Percentiles rank a stretch among this genome's conserved stretches.
Evolutionary conservation across 148 eudicot genomes (phyloP).

Genomic region (Silene uniflora): DNA sequence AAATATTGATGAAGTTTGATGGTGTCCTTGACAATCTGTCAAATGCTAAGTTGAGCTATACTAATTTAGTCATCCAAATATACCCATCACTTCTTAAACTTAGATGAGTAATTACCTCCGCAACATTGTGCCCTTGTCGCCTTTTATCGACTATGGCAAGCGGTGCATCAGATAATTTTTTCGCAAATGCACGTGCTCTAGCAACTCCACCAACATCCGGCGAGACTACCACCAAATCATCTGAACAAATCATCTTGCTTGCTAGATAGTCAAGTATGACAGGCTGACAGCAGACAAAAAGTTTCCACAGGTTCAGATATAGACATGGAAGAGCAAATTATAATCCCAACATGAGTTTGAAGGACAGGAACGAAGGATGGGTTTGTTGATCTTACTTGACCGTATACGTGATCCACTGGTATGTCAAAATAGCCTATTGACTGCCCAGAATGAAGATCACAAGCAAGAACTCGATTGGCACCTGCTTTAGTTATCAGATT

Average conservation of each 20-base stretch:
- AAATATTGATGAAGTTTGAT: not conserved
- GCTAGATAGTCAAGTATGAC: slow-evolving; percentile 94
- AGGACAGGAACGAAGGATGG: not conserved
- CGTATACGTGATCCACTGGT: slow-evolving; percentile 90
- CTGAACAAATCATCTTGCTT: slow-evolving; percentile 73
- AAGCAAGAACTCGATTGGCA: slow-evolving; percentile 90
- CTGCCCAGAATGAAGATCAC: slow-evolving; percentile 96
- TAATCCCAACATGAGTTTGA: not conserved
- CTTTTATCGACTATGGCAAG: slow-evolving; percentile 95
- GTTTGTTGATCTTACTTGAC: slow-evolving; percentile 50
- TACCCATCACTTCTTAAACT: not conserved
- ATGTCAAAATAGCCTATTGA: slow-evolving; percentile 97
- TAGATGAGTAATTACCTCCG: slow-evolving; percentile 54
- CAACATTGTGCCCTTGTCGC: slow-evolving; percentile 91
- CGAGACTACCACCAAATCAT: slow-evolving; percentile 88
- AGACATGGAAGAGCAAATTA: not conserved
- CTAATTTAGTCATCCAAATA: not conserved
- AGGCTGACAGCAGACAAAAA: slow-evolving; percentile 43
- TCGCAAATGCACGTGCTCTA: slow-evolving; percentile 96
- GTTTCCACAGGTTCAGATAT: not conserved
- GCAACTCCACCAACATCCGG: slow-evolving; percentile 99
- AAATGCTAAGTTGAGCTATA: not conserved
- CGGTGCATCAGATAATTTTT: slow-evolving; percentile 94
- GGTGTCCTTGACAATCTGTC: not conserved
- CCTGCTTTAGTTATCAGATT: slow-evolving; percentile 87